Percentiles rank a stretch among this genome's conserved stretches.
Conservation (phyloP, 495 filamentous ascomycete species). For the Trichoderma erinaceum region DNA sequence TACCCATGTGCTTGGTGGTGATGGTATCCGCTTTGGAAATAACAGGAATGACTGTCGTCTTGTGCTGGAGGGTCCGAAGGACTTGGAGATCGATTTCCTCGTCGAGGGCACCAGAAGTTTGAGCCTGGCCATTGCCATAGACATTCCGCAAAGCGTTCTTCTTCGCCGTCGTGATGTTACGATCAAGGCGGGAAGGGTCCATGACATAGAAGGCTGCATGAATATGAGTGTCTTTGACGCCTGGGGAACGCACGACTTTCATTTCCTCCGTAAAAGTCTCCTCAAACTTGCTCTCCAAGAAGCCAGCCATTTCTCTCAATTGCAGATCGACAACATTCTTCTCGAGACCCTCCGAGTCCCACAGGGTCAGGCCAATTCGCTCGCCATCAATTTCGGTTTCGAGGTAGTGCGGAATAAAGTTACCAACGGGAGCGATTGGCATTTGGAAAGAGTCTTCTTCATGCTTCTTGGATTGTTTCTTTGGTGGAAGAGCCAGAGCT, state of each 20-base stretch:
- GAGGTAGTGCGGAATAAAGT: constrained; percentile 79
- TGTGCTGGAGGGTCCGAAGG: constrained; percentile 79
- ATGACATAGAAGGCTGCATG: constrained; percentile 92
- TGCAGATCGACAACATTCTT: constrained; percentile 91
- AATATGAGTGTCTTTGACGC: constrained; percentile 92
- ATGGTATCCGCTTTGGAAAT: constrained; percentile 97
- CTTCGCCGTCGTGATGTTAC: constrained; percentile 67
- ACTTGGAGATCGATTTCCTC: constrained; percentile 88
- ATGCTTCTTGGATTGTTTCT: constrained; percentile 55
- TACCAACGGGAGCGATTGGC: constrained; percentile 41
- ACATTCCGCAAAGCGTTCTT: constrained; percentile 46
- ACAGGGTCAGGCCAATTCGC: constrained; percentile 85
- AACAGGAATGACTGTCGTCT: constrained; percentile 92
- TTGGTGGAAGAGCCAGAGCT: constrained; percentile 69
- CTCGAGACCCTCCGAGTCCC: constrained; percentile 93
- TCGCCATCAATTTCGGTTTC: constrained; percentile 94
- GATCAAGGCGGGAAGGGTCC: constrained; percentile 79
- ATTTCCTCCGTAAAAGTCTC: constrained; percentile 97
- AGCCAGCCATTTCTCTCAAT: constrained; percentile 80
- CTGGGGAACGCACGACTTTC: constrained; percentile 89
- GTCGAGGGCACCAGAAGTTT: constrained; percentile 66
- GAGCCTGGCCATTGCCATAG: constrained; percentile 40
- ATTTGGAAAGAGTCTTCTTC: constrained; percentile 51
- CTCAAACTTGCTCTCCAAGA: constrained; percentile 96
- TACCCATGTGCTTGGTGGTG: constrained; percentile 86